Evolutionary conservation across 805 yeast genomes (phyloP).

Genomic region (Saccharomycopsis sp.): DNA sequence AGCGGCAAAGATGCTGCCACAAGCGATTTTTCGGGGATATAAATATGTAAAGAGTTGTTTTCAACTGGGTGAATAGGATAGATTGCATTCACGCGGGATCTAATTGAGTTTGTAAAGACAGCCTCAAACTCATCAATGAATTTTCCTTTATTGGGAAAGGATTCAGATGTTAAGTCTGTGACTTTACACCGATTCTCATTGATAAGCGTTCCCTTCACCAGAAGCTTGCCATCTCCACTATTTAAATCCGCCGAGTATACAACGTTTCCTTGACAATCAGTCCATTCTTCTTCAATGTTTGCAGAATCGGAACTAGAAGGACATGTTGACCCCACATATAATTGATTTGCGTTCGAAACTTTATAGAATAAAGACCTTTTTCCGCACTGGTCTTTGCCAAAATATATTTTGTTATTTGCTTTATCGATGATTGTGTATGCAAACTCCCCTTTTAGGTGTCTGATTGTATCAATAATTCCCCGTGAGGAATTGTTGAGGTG

Average conservation of each 20-base stretch:
- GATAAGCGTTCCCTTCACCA: not conserved
- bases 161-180: constrained; percentile 22
- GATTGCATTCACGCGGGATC: constrained; percentile 50
- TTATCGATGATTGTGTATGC: constrained; percentile 54
- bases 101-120: constrained; percentile 35
- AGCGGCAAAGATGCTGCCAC: not conserved
- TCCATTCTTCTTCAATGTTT: constrained; percentile 6
- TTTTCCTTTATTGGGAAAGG: constrained; percentile 10
- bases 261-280: constrained; percentile 15
- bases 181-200: constrained; percentile 8
- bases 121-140: constrained; percentile 24
- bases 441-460: constrained; percentile 69
- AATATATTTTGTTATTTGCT: constrained; percentile 40
- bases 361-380: constrained; percentile 63
- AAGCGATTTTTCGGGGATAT: not conserved
- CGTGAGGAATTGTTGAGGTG: constrained; percentile 13
- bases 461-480: constrained; percentile 38
- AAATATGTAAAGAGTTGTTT: constrained; percentile 24
- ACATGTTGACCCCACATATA: constrained; percentile 19
- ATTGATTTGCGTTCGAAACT: constrained; percentile 22
- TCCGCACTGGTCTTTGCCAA: constrained; percentile 83
- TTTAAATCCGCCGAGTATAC: constrained; percentile 4
- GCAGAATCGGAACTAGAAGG: not conserved
- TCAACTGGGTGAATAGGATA: constrained; percentile 43
- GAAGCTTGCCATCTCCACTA: not conserved